phyloP scores from a whole-genome alignment of 805 yeast genomes.

The Sungouiella blattae region DNA sequence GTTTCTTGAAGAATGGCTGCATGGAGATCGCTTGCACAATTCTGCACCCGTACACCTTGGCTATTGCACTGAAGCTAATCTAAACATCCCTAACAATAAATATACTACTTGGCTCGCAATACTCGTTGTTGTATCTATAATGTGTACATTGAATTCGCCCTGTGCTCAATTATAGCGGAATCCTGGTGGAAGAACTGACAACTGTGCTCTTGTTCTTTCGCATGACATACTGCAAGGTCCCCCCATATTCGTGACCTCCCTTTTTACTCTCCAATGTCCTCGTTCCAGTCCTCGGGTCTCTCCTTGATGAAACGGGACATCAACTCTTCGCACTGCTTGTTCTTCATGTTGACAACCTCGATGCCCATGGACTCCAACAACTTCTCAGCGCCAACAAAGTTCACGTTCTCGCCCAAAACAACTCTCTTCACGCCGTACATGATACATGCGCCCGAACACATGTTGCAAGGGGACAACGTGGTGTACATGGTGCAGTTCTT shows the following conservation, averaged over 20 bases:
- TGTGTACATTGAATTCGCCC: too few species aligned
- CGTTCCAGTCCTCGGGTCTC: slow-evolving; percentile 76
- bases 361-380: slow-evolving; percentile 65
- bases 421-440: slow-evolving; percentile 85
- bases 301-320: slow-evolving; percentile 78
- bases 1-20: too few species aligned
- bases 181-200: too few species aligned
- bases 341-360: slow-evolving; percentile 61
- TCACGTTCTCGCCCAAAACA: slow-evolving; percentile 85
- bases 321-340: slow-evolving; percentile 59
- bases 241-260: background rate
- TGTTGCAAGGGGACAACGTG: slow-evolving; percentile 86
- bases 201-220: too few species aligned
- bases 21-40: too few species aligned
- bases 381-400: slow-evolving; percentile 81
- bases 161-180: too few species aligned
- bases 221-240: too few species aligned
- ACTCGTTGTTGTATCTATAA: too few species aligned
- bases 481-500: slow-evolving; percentile 88
- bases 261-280: slow-evolving; percentile 62
- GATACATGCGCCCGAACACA: slow-evolving; percentile 93
- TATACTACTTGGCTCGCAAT: too few species aligned
- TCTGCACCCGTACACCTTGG: too few species aligned
- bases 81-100: too few species aligned
- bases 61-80: too few species aligned